A percentile compares a stretch with the other conserved stretches of the same genome.
These are phyloP conservation scores for Colletotrichum lupini DNA, from an alignment of 2,329 filamentous ascomycete genomes.

Conservation along the genomic window DNA sequence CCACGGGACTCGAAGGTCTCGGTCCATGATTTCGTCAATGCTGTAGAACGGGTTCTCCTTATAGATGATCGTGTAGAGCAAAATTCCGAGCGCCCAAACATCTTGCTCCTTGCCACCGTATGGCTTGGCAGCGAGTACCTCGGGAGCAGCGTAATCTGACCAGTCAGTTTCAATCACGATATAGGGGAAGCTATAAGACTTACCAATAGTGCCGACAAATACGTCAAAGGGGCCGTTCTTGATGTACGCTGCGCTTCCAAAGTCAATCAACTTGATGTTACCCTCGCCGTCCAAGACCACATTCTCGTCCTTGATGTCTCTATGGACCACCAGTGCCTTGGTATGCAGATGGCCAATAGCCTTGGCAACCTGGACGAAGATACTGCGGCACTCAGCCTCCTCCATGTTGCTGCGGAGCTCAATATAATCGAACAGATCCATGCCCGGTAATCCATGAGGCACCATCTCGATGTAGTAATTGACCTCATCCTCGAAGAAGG, in stretches of 20 bases:
- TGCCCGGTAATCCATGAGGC: conserved; percentile 92
- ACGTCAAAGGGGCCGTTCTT: conserved; percentile 99
- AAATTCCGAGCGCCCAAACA: conserved; percentile 96
- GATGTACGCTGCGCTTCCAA: conserved; percentile 97
- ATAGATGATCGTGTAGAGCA: conserved; percentile 98
- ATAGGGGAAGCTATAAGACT: conserved; percentile 44
- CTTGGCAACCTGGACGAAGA: conserved; percentile 91
- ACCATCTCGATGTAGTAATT: conserved; percentile 99
- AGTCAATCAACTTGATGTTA: conserved; percentile 96
- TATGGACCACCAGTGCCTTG: conserved; percentile 91
- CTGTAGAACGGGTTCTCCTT: conserved; percentile 99
- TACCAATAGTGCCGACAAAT: conserved; percentile 98
- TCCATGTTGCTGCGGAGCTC: conserved; percentile 97
- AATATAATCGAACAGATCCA: conserved; percentile 99
- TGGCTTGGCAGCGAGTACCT: conserved; percentile 90
- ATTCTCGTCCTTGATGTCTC: conserved; percentile 99
- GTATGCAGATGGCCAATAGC: conserved; percentile 93
- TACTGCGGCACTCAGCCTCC: conserved; percentile 91
- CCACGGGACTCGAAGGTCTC: conserved; percentile 90
- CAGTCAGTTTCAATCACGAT: background rate
- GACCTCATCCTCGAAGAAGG: conserved; percentile 81
- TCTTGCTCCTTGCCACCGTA: conserved; percentile 98
- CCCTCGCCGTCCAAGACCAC: conserved; percentile 96
- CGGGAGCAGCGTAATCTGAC: conserved; percentile 96
- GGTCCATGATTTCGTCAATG: conserved; percentile 99